A percentile compares a stretch with the other conserved stretches of the same genome.
phyloP scores from a whole-genome alignment of 257 asterid genomes.

The Fraxinus americana region DNA sequence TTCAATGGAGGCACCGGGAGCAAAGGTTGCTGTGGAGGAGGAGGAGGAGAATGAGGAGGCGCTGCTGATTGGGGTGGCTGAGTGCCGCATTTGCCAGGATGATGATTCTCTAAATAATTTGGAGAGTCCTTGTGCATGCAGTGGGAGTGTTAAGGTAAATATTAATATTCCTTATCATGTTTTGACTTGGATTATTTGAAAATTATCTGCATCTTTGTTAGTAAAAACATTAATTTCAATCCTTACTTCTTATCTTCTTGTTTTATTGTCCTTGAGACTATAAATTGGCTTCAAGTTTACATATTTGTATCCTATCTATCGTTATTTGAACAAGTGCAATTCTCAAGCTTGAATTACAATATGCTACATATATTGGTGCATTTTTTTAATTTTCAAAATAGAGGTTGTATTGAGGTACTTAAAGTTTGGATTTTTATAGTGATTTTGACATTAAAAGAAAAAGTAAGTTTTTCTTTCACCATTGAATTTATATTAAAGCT shows the following conservation, averaged over 20 bases:
- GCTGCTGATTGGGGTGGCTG: slow-evolving; percentile 70
- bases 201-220: too few relatives aligned
- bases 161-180: slow-evolving; percentile 8
- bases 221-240: too few relatives aligned
- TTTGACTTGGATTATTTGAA: slow-evolving; percentile 16
- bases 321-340: too few relatives aligned
- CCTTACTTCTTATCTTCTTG: too few relatives aligned
- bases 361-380: not conserved
- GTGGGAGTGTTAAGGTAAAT: slow-evolving; percentile 90
- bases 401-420: not conserved
- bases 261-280: too few relatives aligned
- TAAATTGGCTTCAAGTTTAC: too few relatives aligned
- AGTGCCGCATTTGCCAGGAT: slow-evolving; percentile 98
- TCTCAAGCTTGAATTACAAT: too few relatives aligned
- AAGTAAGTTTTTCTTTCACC: not conserved
- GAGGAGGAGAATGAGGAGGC: slow-evolving; percentile 59
- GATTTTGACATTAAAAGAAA: not conserved
- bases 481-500: too few relatives aligned
- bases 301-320: too few relatives aligned
- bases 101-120: slow-evolving; percentile 76
- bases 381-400: not conserved
- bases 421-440: slow-evolving; percentile 7
- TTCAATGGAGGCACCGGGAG: slow-evolving; percentile 37
- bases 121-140: slow-evolving; percentile 92
- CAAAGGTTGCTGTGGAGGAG: slow-evolving; percentile 43